Base-by-base conservation (phyloP, 2,329 filamentous ascomycete genomes). In the Corinectria fuckeliana region DNA sequence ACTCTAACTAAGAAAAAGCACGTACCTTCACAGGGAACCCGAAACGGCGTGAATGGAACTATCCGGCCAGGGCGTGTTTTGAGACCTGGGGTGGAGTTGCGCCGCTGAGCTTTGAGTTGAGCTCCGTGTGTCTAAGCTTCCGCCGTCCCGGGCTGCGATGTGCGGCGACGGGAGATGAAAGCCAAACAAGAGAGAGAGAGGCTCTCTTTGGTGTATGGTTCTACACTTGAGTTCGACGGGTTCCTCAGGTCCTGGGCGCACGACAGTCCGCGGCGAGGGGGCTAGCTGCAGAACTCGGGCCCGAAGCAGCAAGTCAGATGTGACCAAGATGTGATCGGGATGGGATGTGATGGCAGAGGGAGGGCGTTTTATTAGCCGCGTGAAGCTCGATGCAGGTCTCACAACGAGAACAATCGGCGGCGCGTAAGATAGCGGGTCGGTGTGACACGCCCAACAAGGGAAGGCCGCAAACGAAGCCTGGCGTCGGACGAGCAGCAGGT, bases 51-150 rank as follows among this genome's bases (percentile, higher is more conserved):
- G 36, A 49, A 51, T 47, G 45, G 56, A 39, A 39, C 42, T 39
- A 47, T 49, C 38, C 20, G 36, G 49, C 45, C 50, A 54, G 56
- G 56, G 56, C 56, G 56, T 54, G 56, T 50, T 59, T 59, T 54
- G 50, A 49, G 53, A 14, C 38, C 44, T 30, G 28, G 44, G 56
- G 44, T 44, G 44, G 42, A 47, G 48, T 38, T 50, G 11, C 32
- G 18, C 42, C n/a, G 50, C 30, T 38, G 50, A 36, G 41, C 39
- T 20, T n/a, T 51, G 39, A 16, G 25, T 16, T 36, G 18, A 36
- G 32, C 32, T 36, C 32, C 38, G 48, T 38, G 39, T 41, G n/a
- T 52, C 25, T 21, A 52, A 42, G 28, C 49, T 52, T 25, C 49
- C 36, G 30, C 25, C 28, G 13, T 18, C 8, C n/a, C n/a, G 49